Evolutionary conservation across 768 basidiomycete species (phyloP).

Genomic region (Boletus rufocinnamomeus): DNA sequence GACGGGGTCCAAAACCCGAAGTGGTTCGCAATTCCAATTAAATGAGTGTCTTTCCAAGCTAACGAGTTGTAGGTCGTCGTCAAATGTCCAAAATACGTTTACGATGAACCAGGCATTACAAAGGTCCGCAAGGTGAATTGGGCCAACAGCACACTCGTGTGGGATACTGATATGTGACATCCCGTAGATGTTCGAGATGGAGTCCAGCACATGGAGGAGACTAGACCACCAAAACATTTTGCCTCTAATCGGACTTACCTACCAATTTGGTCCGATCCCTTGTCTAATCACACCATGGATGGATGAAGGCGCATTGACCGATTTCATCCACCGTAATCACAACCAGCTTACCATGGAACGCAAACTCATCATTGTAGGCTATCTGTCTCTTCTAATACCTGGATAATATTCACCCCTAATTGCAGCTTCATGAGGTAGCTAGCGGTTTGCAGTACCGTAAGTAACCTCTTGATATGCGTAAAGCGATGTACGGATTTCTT

Average conservation of each 20-base stretch:
- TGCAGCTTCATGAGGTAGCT: constrained; percentile 13
- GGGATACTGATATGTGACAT: neutral
- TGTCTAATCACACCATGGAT: constrained; percentile 18
- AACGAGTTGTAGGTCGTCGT: constrained; percentile 9
- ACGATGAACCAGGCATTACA: neutral
- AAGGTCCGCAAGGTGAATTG: constrained; percentile 10
- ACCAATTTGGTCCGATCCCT: constrained; percentile 10
- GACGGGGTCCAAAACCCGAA: constrained; percentile 7
- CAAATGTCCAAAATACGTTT: constrained; percentile 9
- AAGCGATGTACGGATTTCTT: neutral
- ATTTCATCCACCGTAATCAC: constrained; percentile 9
- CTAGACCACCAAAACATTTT: constrained; percentile 14
- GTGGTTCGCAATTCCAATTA: constrained; percentile 6
- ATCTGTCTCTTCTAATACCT: neutral
- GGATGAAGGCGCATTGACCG: constrained; percentile 12
- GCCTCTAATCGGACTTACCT: constrained; percentile 16
- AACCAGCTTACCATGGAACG: constrained; percentile 1
- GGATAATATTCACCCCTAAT: neutral
- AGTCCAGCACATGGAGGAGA: constrained; percentile 3
- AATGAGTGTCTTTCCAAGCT: neutral
- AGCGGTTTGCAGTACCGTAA: constrained; percentile 17
- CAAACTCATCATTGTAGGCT: constrained; percentile 6
- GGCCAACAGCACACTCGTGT: neutral
- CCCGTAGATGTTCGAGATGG: constrained; percentile 12
- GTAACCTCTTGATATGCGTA: neutral